Evolutionary conservation across 176 grass and related monocot species (phyloP), one percentile per base, ranked within the genome.

Genomic region (Thinopyrum elongatum): DNA sequence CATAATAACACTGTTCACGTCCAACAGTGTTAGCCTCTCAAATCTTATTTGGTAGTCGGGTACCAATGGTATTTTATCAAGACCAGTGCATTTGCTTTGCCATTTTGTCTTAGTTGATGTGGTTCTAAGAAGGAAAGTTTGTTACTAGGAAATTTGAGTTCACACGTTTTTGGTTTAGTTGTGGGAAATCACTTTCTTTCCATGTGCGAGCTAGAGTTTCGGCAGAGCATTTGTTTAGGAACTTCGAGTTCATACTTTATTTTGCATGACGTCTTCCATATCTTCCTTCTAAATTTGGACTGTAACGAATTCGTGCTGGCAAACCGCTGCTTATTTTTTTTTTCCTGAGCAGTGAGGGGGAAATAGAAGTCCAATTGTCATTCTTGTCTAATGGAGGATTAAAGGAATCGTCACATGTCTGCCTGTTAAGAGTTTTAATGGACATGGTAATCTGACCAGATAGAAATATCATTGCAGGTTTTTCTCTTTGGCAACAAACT

Each of bases 401-500:
- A 41, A 59, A 19, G 14, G 16, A 11, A 55, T 31, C 4, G 3
- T 29, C 28, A 53, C 29, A 55, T 69, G 13, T 69, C 28, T 82
- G 29, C 21, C 8, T 69, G 68, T 7, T 35, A 75, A 62, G 38
- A 39, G 10, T 76, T 10, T 82, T 82, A 33, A 69, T 69, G 70
- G 10, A 39, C 28, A 73, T 53, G 51, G 21, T 70, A 16, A 81
- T 21, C 51, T 76, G 34, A 77, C 31, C 22, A 53, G n/a, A 58
- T 51, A 5, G 35, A 70, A 81, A 63, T 70, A 27, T 67, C 17
- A 9, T 76, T 85, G 19, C 85, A 91, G 89, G 89, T 64, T 71
- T 60, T 29, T 6, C 61, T 70, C 82, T 91, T 80, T 91, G 89
- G 89, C 79, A 91, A 31, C 85, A 91, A 64, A 85, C 55, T 77